These are phyloP conservation scores for Arachis hypogaea DNA, from an alignment of 306 rosid species.

Conservation along the genomic window DNA sequence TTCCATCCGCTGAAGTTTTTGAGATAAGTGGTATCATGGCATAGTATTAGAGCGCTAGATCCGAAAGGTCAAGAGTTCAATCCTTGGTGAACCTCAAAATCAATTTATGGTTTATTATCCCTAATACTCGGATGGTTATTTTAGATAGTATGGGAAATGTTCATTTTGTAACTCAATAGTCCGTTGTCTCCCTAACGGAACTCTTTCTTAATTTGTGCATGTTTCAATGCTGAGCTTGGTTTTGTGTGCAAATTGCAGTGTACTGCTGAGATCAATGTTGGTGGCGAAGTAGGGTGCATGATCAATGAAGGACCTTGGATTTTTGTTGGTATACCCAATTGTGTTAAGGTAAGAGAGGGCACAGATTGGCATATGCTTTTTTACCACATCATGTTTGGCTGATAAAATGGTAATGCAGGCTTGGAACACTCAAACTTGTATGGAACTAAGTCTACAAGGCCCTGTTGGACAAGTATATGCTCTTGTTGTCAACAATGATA, in stretches of 20 bases:
- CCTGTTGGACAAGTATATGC: constrained; percentile 96
- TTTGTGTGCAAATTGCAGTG: constrained; percentile 61
- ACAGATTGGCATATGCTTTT: neutral
- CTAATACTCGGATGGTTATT: too few species aligned
- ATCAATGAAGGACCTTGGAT: constrained; percentile 94
- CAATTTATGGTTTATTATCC: too few species aligned
- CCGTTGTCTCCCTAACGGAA: too few species aligned
- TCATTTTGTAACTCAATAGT: too few species aligned
- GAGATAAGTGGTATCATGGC: too few species aligned
- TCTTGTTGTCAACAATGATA: constrained; percentile 74
- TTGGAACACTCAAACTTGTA: constrained; percentile 77
- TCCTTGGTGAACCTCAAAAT: too few species aligned
- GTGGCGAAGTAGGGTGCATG: constrained; percentile 95
- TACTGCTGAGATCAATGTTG: constrained; percentile 59
- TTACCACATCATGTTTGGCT: constrained; percentile 28
- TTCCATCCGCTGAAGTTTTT: too few species aligned
- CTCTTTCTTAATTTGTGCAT: neutral
- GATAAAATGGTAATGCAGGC: constrained; percentile 63
- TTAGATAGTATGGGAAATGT: too few species aligned
- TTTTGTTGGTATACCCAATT: constrained; percentile 82
- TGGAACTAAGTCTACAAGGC: constrained; percentile 76
- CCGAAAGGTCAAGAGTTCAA: too few species aligned
- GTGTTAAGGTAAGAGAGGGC: constrained; percentile 68
- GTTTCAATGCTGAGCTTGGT: constrained; percentile 23
- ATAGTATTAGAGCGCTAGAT: too few species aligned